phyloP scores from a whole-genome alignment of 768 basidiomycete genomes.

The Suillus alpinus region DNA sequence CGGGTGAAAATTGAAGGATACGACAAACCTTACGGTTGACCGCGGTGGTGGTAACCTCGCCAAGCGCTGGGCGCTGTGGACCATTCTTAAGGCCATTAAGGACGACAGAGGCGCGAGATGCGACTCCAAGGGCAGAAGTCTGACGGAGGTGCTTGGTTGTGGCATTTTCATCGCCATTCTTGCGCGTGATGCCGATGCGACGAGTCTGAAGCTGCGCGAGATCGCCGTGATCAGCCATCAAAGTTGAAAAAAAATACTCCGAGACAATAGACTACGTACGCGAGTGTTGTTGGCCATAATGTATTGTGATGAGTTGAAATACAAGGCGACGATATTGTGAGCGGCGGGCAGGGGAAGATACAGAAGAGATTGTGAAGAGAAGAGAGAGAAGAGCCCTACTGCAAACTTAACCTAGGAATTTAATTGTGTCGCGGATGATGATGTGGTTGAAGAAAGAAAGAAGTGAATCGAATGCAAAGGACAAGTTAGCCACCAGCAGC shows the following conservation, averaged over 20 bases:
- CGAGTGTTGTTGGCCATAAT: constrained; percentile 62
- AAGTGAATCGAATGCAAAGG: constrained; percentile 18
- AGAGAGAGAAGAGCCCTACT: constrained; percentile 30
- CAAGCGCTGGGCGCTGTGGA: constrained; percentile 67
- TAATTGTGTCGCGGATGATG: constrained; percentile 21
- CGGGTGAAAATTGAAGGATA: constrained; percentile 1
- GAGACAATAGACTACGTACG: constrained; percentile 33
- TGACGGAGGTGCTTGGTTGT: constrained; percentile 66
- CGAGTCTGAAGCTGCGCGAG: constrained; percentile 61
- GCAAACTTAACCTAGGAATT: constrained; percentile 17
- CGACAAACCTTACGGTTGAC: constrained; percentile 71
- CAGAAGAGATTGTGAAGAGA: constrained; percentile 29
- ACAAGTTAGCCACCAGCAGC: constrained; percentile 34
- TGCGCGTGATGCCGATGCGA: constrained; percentile 63
- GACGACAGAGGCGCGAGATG: constrained; percentile 48
- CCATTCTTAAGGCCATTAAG: constrained; percentile 47
- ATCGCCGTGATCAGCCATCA: constrained; percentile 7
- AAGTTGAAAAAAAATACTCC: constrained; percentile 15
- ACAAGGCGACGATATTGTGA: constrained; percentile 18
- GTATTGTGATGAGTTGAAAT: constrained; percentile 19
- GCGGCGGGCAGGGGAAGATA: constrained; percentile 14
- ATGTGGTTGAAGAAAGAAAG: constrained; percentile 21
- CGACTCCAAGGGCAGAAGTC: constrained; percentile 44
- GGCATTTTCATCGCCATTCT: constrained; percentile 79
- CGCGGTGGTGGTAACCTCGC: constrained; percentile 77